Evolutionary conservation across 305 asterid genomes (phyloP), one percentile per base, ranked within the genome.

Genomic region (Solanum hybrid): DNA sequence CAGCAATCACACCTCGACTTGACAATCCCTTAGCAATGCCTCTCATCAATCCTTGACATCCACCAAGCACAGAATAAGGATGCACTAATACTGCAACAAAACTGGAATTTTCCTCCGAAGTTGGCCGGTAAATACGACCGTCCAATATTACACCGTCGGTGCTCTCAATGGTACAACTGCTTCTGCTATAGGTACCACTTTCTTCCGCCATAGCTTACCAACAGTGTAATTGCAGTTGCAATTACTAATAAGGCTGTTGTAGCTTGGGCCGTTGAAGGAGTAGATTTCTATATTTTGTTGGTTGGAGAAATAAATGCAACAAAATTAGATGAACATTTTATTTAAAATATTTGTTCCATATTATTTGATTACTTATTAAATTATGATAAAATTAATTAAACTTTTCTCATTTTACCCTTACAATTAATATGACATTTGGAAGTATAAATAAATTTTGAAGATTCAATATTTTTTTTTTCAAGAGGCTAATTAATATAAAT

Each of bases 61-160:
- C 99, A 3, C 98, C 99, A 36, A 95, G 92, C 64, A 95, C 92
- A 2, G 98, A 93, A 90, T 94, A 96, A 0, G 99, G 99, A 90
- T 96, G 98, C 36, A 96, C 96, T 88, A 95, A 91, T 38, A 96
- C 96, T 34, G 89, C 90, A 5, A 93, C 96, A 77, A 89, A n/a
- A 24, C 31, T 93, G 38, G 56, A 87, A 36, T 80, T 88, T 12
- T 80, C 88, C 27, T 90, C 90, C 20, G 85, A 90, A 35, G 10
- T 66, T 12, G 97, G 92, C 71, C 80, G 89, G 97, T 91, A 95
- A 75, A 94, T 89, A 80, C 98, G 92, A 88, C 94, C 93, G 31
- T 95, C 96, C 4, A 96, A 93, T 60, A 64, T 81, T 69, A 92
- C 85, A 73, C 95, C 95, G 76, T 91, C 96, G 17, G 81, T 85